Evolutionary conservation across 352 stramenopile genomes (phyloP), one percentile per base, ranked within the genome.

Genomic region (Globisporangium radiosum): DNA sequence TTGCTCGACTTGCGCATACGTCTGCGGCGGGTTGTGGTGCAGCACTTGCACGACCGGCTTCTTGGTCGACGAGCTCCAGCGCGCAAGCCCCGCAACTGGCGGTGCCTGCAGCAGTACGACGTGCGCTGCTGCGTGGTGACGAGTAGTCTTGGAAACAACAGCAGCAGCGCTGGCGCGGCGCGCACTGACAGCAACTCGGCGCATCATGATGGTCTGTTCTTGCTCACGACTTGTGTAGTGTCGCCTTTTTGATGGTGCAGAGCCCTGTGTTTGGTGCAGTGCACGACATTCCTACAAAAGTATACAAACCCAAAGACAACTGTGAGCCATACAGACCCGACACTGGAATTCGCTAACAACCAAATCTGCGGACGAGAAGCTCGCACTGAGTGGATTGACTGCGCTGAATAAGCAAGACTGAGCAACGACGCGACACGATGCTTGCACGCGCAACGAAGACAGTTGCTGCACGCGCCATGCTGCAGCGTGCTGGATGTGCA

Each of bases 1-100:
- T 62, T 90, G 71, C 65, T 94, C 84, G 54, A 83, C 68, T 56
- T 90, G 66, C 44, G 85, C 77, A 65, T 89, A 91, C 55, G 57
- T 71, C 52, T 65, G 78, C 2, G 68, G 64, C 36, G 81, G 78
- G 54, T 83, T 78, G 66, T 87, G 75, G 48, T 68, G 71, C 57
- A 90, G 63, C 59, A 90, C 81, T 55, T 88, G 74, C 37, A 90
- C 71, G 13, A 57, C 71, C 8, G 70, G 62, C 10, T 49, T 65
- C 52, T 65, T 76, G 11, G 60, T 56, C 19, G 63, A 68, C 51
- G 57, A 57, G 36, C 44, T 42, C 47, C 52, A 54, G 57, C 63
- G 52, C 36, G n/a, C 10, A 13, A 37, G 15, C 4, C 39, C 1
- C 19, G n/a, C 50, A 17, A 9, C 8, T 4, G 25, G 3, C 3